These are phyloP conservation scores for Pichia sp. DNA, from an alignment of 1,139 yeast genomes.

Conservation along the genomic window DNA sequence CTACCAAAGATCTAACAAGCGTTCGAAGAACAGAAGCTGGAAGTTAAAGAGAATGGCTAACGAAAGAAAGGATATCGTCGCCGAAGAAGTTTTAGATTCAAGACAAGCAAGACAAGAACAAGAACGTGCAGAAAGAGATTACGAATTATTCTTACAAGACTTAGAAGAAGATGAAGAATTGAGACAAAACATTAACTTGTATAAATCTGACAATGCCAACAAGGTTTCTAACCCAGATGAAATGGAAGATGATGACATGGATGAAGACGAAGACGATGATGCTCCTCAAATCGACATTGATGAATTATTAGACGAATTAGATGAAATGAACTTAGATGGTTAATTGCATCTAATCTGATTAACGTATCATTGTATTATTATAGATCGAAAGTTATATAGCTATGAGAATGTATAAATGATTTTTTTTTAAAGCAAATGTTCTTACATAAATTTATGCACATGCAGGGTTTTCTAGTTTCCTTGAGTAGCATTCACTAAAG, in stretches of 20 bases:
- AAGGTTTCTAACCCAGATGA: constrained; percentile 35
- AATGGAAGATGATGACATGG: constrained; percentile 39
- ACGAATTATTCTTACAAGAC: constrained; percentile 94
- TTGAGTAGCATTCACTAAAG: constrained; percentile 23
- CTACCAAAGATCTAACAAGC: constrained; percentile 77
- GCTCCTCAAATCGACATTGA: constrained; percentile 78
- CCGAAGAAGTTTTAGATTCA: constrained; percentile 54
- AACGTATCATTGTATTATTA: neutral
- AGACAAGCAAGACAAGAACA: constrained; percentile 77
- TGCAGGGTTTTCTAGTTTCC: too few relatives aligned
- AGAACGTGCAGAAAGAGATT: constrained; percentile 93
- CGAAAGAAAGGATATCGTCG: constrained; percentile 87
- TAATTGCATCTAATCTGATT: neutral
- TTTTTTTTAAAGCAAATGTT: neutral
- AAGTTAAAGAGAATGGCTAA: constrained; percentile 97
- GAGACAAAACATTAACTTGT: constrained; percentile 86
- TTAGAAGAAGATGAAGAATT: constrained; percentile 96
- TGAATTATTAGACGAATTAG: constrained; percentile 87
- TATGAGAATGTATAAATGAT: neutral
- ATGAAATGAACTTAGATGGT: constrained; percentile 77
- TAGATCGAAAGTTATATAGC: neutral
- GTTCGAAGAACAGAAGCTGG: constrained; percentile 85
- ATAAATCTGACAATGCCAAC: constrained; percentile 53
- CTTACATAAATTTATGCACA: neutral
- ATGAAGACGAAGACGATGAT: constrained; percentile 58